phyloP scores from a whole-genome alignment of 768 basidiomycete genomes.

The Erythrobasidium yunnanense region DNA sequence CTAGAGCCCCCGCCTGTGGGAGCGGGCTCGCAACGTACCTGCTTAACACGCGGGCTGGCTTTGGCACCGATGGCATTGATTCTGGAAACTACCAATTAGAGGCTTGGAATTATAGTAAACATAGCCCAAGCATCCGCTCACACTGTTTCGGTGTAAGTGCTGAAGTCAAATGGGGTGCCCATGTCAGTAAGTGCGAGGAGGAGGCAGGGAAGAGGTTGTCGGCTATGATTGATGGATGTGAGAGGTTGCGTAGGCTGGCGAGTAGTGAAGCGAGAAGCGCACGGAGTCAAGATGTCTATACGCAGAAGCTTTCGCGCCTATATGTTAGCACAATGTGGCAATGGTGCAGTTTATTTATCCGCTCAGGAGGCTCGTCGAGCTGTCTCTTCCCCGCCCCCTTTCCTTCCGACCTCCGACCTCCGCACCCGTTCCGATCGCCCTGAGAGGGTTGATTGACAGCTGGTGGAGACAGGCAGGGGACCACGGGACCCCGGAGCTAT shows the following conservation, averaged over 20 bases:
- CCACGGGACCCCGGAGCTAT: background rate
- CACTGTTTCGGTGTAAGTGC: background rate
- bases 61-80: slow-evolving; percentile 17
- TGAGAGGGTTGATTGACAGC: background rate
- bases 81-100: background rate
- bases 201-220: background rate
- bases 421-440: background rate
- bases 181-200: background rate
- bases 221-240: background rate
- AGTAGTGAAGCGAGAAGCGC: background rate
- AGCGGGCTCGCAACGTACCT: slow-evolving; percentile 1
- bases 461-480: background rate
- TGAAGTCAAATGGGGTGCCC: background rate
- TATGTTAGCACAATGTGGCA: background rate
- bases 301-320: background rate
- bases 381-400: background rate
- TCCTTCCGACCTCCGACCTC: background rate
- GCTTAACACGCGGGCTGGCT: slow-evolving; percentile 17
- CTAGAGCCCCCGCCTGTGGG: background rate
- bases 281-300: background rate
- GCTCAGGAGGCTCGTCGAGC: background rate
- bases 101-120: background rate
- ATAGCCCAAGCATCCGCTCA: background rate
- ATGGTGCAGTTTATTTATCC: background rate
- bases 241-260: background rate